Evolutionary conservation across 352 stramenopile species (phyloP), one percentile per base, ranked within the genome.

Genomic region (Hyaloperonospora brassicae): DNA sequence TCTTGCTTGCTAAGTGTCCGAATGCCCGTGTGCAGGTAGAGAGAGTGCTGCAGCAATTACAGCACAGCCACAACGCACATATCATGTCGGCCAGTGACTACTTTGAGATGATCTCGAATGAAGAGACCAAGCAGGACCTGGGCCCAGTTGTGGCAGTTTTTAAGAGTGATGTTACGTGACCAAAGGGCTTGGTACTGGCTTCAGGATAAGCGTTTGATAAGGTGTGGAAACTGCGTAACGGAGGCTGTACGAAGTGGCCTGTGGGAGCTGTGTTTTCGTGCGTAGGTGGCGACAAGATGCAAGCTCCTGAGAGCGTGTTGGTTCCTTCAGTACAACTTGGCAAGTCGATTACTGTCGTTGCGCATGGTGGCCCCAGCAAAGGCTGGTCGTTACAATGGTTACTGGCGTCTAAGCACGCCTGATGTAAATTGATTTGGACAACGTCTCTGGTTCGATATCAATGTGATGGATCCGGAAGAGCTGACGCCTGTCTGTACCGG

Each of bases 381-480:
- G 43, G 52, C 77, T 47, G 79, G 82, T 5, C 81, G 86, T 2
- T 95, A 93, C 72, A 93, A 85, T 27, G 81, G 84, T 27, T 95
- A 95, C 68, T 96, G 86, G 81, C 84, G 86, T n/a, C 61, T 96
- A 27, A 83, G 76, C 50, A 89, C 77, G 3, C 63, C 79, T 4
- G 76, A 90, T 17, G 82, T 79, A 48, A 87, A 80, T 22, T 78
- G 81, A 43, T 96, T 96, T 54, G 86, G 86, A 0, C 84, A 96
- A 53, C 79, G 84, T 5, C 81, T 96, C 38, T 96, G 86, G 86
- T 76, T 94, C 24, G 84, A 96, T 56, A 78, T 96, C 36, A 87
- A 82, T 17, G 80, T 93, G 24, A 75, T 79, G 52, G 65, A 62
- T 8, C 57, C 70, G 5, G 63, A 70, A 49, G 64, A 72, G 46